Evolutionary conservation across 495 filamentous ascomycete species (phyloP), one percentile per base, ranked within the genome.

Genomic region (Lindgomyces ingoldianus): DNA sequence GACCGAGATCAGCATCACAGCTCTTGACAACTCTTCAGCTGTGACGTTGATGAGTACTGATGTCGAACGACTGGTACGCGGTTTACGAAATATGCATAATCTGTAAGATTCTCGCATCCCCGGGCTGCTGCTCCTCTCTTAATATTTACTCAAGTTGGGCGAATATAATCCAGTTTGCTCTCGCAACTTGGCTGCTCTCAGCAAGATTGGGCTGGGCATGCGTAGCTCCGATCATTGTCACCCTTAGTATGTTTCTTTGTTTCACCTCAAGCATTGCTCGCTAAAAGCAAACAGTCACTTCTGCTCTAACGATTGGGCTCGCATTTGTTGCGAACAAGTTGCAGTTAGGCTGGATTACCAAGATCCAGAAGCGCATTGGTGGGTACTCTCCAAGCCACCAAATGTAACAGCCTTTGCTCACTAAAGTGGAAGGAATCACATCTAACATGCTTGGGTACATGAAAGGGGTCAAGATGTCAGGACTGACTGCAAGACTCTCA

Each of bases 1-100:
- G 1, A 80, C 75, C 45, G 70, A 71, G 14, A 74, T 78, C 11
- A 80, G 71, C 39, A 67, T 81, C 2, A 76, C 73, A 14, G 74
- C 77, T 11, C 73, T 77, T 0, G 81, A 81, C 48, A 76, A 81
- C 18, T 77, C 83, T 10, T 75, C 79, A 9, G 79, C 83, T 0
- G 60, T 87, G 2, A 87, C 86, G 46, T 78, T 88, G 0, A 86
- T 87, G 80, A 87, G 81, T 69, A 70, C 74, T 18, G 77, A 79
- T 52, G 70, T 79, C 25, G 77, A 79, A 53, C 70, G 72, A 16
- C 71, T 77, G 9, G 66, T 72, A 1, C 55, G 61, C 1, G 76
- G 75, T 0, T 72, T 72, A 44, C 67, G 66, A 44, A 68, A 50
- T 0, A 69, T 80, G 47, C 77, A 79, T 54, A 77, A 81, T 53